phyloP scores from a whole-genome alignment of 1,139 yeast species.

The Wickerhamiella pararugosa region DNA sequence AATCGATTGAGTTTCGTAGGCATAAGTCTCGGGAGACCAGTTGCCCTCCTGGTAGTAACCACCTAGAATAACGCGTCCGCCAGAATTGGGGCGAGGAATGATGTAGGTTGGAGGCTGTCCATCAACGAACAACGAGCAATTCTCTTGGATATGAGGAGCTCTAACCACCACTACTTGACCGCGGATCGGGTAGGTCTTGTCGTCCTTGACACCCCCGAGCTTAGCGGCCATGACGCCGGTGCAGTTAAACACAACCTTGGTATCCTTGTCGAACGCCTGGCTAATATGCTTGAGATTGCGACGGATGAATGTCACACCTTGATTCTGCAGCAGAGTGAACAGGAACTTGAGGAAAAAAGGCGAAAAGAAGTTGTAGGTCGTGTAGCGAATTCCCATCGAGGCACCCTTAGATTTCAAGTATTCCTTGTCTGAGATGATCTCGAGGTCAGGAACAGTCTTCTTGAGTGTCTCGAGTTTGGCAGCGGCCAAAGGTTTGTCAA shows the following conservation, averaged over 20 bases:
- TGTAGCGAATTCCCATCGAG: slow-evolving; percentile 37
- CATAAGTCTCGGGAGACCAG: slow-evolving; percentile 42
- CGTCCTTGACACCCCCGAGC: slow-evolving; percentile 44
- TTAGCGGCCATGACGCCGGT: slow-evolving; percentile 48
- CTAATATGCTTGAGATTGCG: slow-evolving; percentile 35
- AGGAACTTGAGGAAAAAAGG: slow-evolving; percentile 40
- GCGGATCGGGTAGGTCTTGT: slow-evolving; percentile 42
- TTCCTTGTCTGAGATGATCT: slow-evolving; percentile 22
- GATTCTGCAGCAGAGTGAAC: slow-evolving; percentile 27
- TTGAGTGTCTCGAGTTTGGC: slow-evolving; percentile 32
- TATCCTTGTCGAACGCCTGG: slow-evolving; percentile 34
- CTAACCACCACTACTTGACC: slow-evolving; percentile 54
- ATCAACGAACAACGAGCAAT: slow-evolving; percentile 14
- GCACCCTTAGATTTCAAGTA: slow-evolving; percentile 32
- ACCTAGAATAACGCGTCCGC: slow-evolving; percentile 49
- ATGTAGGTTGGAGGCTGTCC: slow-evolving; percentile 35
- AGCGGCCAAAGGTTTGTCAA: slow-evolving; percentile 27
- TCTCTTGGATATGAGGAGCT: slow-evolving; percentile 27
- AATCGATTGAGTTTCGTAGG: slow-evolving; percentile 42
- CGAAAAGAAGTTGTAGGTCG: slow-evolving; percentile 54
- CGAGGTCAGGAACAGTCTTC: slow-evolving; percentile 33
- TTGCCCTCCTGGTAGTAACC: slow-evolving; percentile 48
- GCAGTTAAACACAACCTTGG: slow-evolving; percentile 47
- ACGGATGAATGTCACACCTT: slow-evolving; percentile 38
- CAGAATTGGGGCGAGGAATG: slow-evolving; percentile 52